These are phyloP conservation scores for Saccharata proteae DNA, from an alignment of 2,329 filamentous ascomycete species.

Conservation along the genomic window DNA sequence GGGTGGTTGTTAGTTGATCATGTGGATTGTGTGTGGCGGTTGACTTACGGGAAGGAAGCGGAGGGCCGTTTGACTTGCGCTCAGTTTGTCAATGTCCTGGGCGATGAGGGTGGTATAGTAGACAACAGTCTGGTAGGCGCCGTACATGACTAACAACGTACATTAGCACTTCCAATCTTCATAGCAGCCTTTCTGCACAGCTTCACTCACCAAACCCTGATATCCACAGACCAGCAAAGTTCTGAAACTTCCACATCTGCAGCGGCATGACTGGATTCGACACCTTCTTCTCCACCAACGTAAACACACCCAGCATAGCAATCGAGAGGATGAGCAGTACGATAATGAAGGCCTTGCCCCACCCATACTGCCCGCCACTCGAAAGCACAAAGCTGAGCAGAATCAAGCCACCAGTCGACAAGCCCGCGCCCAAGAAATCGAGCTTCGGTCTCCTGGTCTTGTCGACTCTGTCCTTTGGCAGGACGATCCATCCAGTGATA, in stretches of 20 bases:
- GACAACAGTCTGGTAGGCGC: slow-evolving; percentile 30
- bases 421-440: slow-evolving; percentile 29
- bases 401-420: slow-evolving; percentile 32
- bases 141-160: slow-evolving; percentile 26
- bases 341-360: slow-evolving; percentile 34
- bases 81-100: slow-evolving; percentile 28
- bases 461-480: slow-evolving; percentile 27
- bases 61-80: slow-evolving; percentile 27
- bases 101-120: slow-evolving; percentile 32
- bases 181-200: not conserved
- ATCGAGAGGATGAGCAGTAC: slow-evolving; percentile 28
- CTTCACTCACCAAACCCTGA: slow-evolving; percentile 28
- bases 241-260: slow-evolving; percentile 33
- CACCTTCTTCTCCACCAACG: slow-evolving; percentile 31
- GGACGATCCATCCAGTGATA: slow-evolving; percentile 20
- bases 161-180: slow-evolving; percentile 14
- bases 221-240: slow-evolving; percentile 35
- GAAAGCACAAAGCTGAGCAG: slow-evolving; percentile 34
- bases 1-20: not conserved
- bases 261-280: slow-evolving; percentile 35
- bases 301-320: slow-evolving; percentile 26
- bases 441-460: slow-evolving; percentile 23
- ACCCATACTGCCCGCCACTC: slow-evolving; percentile 34
- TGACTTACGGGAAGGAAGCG: slow-evolving; percentile 23
- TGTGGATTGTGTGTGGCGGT: not conserved